phyloP scores from a whole-genome alignment of 306 rosid species.

The Trifolium fragiferum region DNA sequence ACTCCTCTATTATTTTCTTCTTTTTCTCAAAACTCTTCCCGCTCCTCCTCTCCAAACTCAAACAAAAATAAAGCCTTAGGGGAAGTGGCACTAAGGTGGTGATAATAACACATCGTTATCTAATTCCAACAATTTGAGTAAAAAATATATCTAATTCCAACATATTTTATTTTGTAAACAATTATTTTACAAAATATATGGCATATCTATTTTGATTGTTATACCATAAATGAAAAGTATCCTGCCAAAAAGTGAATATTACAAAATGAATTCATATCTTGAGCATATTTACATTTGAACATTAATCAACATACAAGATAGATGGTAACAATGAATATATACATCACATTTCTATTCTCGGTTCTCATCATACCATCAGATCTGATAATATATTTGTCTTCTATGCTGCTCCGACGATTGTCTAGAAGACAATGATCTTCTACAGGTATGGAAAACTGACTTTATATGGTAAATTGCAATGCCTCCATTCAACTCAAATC shows the following conservation, averaged over 20 bases:
- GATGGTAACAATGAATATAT: slow-evolving; percentile 32
- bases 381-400: slow-evolving; percentile 19
- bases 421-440: slow-evolving; percentile 19
- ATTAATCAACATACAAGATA: slow-evolving; percentile 29
- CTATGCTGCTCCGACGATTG: slow-evolving; percentile 35
- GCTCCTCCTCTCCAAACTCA: too few relatives aligned
- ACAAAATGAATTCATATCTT: slow-evolving; percentile 40
- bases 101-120: too few relatives aligned
- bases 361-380: slow-evolving; percentile 26
- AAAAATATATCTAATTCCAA: too few relatives aligned
- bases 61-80: too few relatives aligned
- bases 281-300: slow-evolving; percentile 51
- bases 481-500: slow-evolving; percentile 75
- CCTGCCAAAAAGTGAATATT: slow-evolving; percentile 10
- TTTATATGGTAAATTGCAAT: slow-evolving; percentile 19
- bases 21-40: too few relatives aligned
- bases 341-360: slow-evolving; percentile 36
- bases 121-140: too few relatives aligned
- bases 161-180: too few relatives aligned
- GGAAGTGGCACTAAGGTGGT: too few relatives aligned
- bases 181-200: slow-evolving; percentile 3
- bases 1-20: too few relatives aligned
- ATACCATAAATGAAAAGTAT: slow-evolving; percentile 19
- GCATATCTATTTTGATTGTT: slow-evolving; percentile 20
- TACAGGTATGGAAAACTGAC: slow-evolving; percentile 4